Conservation (phyloP, 352 stramenopile species). For the Phytophthora meadii region DNA sequence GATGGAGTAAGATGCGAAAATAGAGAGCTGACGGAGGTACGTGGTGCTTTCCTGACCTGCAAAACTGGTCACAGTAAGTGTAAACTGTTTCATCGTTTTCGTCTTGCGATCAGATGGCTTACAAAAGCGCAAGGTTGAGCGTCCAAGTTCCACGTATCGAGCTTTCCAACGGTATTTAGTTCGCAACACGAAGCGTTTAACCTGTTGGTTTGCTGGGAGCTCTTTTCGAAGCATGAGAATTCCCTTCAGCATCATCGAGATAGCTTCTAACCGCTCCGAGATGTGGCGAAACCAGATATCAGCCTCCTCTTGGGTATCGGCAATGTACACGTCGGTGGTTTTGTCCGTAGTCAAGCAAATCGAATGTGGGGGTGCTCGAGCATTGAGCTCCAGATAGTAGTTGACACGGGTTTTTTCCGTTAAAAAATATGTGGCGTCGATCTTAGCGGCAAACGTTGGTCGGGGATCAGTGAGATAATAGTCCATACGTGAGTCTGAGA, state of each 20-base stretch:
- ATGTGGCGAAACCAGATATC: slow-evolving; percentile 58
- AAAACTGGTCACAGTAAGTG: slow-evolving; percentile 59
- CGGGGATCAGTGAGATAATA: slow-evolving; percentile 73
- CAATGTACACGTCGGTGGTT: slow-evolving; percentile 63
- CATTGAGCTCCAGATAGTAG: slow-evolving; percentile 72
- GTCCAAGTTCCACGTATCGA: slow-evolving; percentile 62
- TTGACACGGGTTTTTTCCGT: slow-evolving; percentile 48
- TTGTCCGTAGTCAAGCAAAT: slow-evolving; percentile 75
- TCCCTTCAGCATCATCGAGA: slow-evolving; percentile 60
- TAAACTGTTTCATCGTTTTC: slow-evolving; percentile 76
- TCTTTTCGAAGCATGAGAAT: slow-evolving; percentile 65
- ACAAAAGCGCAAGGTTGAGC: slow-evolving; percentile 63
- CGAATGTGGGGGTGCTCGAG: slow-evolving; percentile 57
- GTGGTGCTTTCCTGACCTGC: slow-evolving; percentile 66
- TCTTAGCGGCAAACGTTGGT: slow-evolving; percentile 63
- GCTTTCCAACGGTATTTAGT: slow-evolving; percentile 78
- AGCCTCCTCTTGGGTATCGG: slow-evolving; percentile 54
- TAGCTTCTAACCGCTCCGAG: slow-evolving; percentile 54
- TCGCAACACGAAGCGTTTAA: slow-evolving; percentile 59
- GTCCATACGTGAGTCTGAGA: slow-evolving; percentile 80
- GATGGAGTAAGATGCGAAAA: slow-evolving; percentile 52
- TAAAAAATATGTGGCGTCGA: slow-evolving; percentile 66
- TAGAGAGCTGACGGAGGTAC: slow-evolving; percentile 46
- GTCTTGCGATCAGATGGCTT: slow-evolving; percentile 47
- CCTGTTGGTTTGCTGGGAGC: slow-evolving; percentile 46